Evolutionary conservation across 768 basidiomycete genomes (phyloP), one percentile per base, ranked within the genome.

Genomic region (Calocera cornea): DNA sequence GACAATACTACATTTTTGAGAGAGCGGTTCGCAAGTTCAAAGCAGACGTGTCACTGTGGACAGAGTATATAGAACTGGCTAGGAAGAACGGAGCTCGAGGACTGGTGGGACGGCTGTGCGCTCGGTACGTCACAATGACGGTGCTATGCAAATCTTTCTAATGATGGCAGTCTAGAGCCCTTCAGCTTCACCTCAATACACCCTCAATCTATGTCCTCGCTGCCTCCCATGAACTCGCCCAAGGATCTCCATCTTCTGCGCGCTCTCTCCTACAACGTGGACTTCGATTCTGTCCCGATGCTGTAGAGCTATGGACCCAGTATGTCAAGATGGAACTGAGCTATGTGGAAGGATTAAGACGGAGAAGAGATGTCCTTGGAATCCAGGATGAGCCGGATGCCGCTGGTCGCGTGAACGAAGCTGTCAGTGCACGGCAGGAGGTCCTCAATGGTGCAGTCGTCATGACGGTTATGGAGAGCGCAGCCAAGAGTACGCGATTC

Each of bases 1-100:
- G 93, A 71, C 89, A 92, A 73, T 87, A 92, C 75, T 87, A 91
- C 69, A 92, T 95, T 67, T 92, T 95, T 71, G 92, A 95, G 75
- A 85, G 94, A 22, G 94, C 91, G 1, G 80, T 94, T 24, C 87
- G 84, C 74, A 89, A 87, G 73, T 97, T 97, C 83, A 92, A 91
- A 72, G 83, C 83, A 11, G 94, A 97, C 74, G 81, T 95, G 3
- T 86, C 82, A 2, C 81, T 95, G 10, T 97, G 94, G 94, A 79
- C 90, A 63, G 88, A 94, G 70, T 97, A 95, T 74, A 86, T 95
- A 63, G 82, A 90, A 67, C 82, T 92, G 24, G 93, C 92, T 0
- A 88, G 90, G 75, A 81, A 84, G 54, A 87, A 92, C 73, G 85
- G 86, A 0, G 92, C 93, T 50, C 80, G 84, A 17, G 84, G 89